Percentiles rank a stretch among this genome's conserved stretches.
Conservation (phyloP, 768 basidiomycete species). For the Tubosaeta sp. region DNA sequence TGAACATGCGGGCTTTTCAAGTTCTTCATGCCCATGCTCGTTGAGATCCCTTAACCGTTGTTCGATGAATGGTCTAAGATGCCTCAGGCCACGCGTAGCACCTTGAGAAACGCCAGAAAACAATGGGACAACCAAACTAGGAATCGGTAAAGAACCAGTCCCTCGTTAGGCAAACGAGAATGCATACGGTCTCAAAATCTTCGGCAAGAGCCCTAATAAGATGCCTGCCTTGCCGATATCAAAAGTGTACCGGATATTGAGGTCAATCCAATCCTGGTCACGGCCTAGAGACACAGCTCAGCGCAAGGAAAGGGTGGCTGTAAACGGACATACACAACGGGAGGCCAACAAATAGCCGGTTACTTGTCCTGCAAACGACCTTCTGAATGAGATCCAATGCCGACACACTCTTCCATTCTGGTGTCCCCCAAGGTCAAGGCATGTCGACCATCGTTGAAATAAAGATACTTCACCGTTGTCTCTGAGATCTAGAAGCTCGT, state of each 20-base stretch:
- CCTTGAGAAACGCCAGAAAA: slow-evolving; percentile 3
- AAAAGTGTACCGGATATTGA: slow-evolving; percentile 27
- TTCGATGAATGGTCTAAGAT: slow-evolving; percentile 28
- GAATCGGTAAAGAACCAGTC: not conserved
- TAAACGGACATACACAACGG: slow-evolving; percentile 37
- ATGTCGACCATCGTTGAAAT: no score
- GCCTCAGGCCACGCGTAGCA: slow-evolving; percentile 1
- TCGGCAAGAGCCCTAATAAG: slow-evolving; percentile 30
- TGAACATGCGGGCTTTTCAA: slow-evolving; percentile 3
- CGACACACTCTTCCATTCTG: slow-evolving; percentile 39
- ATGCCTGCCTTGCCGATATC: slow-evolving; percentile 18
- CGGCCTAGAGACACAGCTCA: not conserved
- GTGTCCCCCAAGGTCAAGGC: not conserved
- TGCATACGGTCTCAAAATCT: slow-evolving; percentile 30
- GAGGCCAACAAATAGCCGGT: slow-evolving; percentile 45
- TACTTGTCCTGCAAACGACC: slow-evolving; percentile 39
- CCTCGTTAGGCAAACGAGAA: rapidly evolving
- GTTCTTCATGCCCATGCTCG: not conserved
- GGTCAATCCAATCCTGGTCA: slow-evolving; percentile 3
- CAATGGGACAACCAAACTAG: slow-evolving; percentile 17
- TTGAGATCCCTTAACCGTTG: slow-evolving; percentile 13
- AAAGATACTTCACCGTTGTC: slow-evolving; percentile 7
- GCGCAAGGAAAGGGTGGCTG: not conserved
- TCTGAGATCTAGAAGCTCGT: slow-evolving; percentile 31
- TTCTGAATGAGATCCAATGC: slow-evolving; percentile 23